phyloP scores from a whole-genome alignment of 257 asterid species.

The Marsdenia floribunda region DNA sequence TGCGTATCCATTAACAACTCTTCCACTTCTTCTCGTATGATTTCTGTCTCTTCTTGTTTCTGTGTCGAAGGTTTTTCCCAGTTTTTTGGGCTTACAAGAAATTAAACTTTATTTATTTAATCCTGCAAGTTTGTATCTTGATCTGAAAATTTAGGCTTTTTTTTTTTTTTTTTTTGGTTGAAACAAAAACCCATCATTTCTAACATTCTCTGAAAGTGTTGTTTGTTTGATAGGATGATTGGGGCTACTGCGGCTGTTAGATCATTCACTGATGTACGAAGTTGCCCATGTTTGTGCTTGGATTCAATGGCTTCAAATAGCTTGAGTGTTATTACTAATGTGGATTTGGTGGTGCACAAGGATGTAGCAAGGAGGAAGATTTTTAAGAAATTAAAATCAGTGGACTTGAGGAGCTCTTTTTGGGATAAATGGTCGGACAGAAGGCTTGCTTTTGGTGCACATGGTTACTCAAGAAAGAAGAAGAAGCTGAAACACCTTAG shows the following conservation, averaged over 20 bases:
- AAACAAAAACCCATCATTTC: conserved; percentile 1
- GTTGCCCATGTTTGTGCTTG: conserved; percentile 39
- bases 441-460: conserved; percentile 21
- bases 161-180: no score
- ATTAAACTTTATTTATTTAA: background rate
- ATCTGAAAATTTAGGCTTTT: background rate
- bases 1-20: background rate
- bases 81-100: background rate
- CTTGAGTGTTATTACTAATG: conserved; percentile 14
- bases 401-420: conserved; percentile 34
- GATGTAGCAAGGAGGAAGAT: conserved; percentile 23
- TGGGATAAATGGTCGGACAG: conserved; percentile 30
- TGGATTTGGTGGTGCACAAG: conserved; percentile 16
- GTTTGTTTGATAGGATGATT: conserved; percentile 26
- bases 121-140: background rate
- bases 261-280: conserved; percentile 25
- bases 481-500: conserved; percentile 25
- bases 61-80: no score
- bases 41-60: background rate
- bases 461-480: conserved; percentile 31
- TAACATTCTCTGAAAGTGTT: background rate
- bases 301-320: conserved; percentile 31
- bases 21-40: conserved; percentile 12
- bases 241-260: conserved; percentile 27
- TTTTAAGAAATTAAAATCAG: conserved; percentile 24